A percentile compares a stretch with the other conserved stretches of the same genome.
Conservation (phyloP, 768 basidiomycete genomes). For the Lentinula boryana region DNA sequence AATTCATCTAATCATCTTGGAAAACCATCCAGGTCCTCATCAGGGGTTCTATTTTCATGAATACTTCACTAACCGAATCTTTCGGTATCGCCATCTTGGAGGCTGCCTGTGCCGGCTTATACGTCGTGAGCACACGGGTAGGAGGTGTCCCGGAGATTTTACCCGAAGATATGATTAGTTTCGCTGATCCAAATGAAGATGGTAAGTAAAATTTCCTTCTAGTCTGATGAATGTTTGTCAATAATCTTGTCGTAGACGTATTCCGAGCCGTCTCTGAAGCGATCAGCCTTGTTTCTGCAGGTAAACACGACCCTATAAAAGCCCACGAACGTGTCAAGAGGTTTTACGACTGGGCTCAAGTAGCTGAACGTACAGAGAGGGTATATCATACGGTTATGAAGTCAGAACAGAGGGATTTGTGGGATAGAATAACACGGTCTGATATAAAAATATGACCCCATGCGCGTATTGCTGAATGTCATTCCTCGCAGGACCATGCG, state of each 20-base stretch:
- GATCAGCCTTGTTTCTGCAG: slow-evolving; percentile 58
- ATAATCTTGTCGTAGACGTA: slow-evolving; percentile 50
- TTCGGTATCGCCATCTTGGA: slow-evolving; percentile 98
- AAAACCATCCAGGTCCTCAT: slow-evolving; percentile 57
- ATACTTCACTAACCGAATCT: slow-evolving; percentile 92
- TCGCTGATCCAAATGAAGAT: slow-evolving; percentile 90
- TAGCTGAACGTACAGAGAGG: slow-evolving; percentile 73
- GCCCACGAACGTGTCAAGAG: slow-evolving; percentile 74
- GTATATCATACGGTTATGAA: slow-evolving; percentile 73
- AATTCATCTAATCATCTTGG: not conserved
- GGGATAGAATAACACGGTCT: slow-evolving; percentile 73
- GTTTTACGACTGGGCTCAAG: slow-evolving; percentile 85
- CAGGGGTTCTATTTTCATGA: slow-evolving; percentile 88
- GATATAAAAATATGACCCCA: not conserved
- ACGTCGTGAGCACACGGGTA: slow-evolving; percentile 90
- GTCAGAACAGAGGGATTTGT: slow-evolving; percentile 60
- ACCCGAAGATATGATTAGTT: slow-evolving; percentile 92
- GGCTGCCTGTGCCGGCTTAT: slow-evolving; percentile 91
- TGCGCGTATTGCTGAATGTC: not conserved
- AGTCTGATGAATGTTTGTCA: not conserved
- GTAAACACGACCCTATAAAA: slow-evolving; percentile 64
- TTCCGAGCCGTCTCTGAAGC: slow-evolving; percentile 80
- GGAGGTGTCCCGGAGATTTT: slow-evolving; percentile 96
- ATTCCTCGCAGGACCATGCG: slow-evolving; percentile 56
- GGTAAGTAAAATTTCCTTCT: slow-evolving; percentile 42